Conservation (phyloP, 2,329 filamentous ascomycete genomes). For the Pyrenophora seminiperda region DNA sequence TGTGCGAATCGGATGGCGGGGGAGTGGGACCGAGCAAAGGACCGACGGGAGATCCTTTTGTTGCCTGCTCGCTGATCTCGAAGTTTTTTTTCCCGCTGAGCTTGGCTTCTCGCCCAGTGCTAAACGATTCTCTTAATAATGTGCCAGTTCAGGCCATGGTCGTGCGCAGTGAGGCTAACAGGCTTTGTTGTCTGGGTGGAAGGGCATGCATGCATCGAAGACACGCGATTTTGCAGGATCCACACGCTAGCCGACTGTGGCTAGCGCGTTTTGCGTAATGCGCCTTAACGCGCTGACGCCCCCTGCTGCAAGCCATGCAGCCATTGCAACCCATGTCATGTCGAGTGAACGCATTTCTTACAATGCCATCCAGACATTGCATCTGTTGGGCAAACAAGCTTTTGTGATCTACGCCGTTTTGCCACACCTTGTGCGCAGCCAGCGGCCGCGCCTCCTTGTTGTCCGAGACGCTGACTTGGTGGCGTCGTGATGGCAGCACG, state of each 20-base stretch:
- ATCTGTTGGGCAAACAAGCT: constrained; percentile 15
- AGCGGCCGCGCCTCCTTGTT: constrained; percentile 5
- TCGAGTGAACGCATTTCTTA: constrained; percentile 14
- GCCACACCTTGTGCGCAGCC: constrained; percentile 7
- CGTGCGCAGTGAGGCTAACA: constrained; percentile 26
- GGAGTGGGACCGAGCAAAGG: constrained; percentile 37
- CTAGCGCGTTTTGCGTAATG: constrained; percentile 15
- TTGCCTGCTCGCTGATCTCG: constrained; percentile 18
- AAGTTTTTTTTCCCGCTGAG: constrained; percentile 15
- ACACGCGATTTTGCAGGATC: constrained; percentile 28
- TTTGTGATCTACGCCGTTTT: constrained; percentile 13
- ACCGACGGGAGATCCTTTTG: constrained; percentile 30
- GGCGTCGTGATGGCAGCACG: neutral
- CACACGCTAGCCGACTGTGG: constrained; percentile 13
- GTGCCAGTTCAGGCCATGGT: constrained; percentile 18
- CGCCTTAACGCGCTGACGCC: neutral
- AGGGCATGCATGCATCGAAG: constrained; percentile 27
- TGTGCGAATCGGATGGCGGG: constrained; percentile 42
- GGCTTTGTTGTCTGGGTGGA: constrained; percentile 29
- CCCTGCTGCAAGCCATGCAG: constrained; percentile 3
- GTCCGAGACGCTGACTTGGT: neutral
- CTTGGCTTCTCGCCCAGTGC: constrained; percentile 21
- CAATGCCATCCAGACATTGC: constrained; percentile 5
- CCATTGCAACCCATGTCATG: constrained; percentile 9
- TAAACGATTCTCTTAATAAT: constrained; percentile 35